Evolutionary conservation across 352 stramenopile species (phyloP), one percentile per base, ranked within the genome.

Genomic region (Pythium myriotylum): DNA sequence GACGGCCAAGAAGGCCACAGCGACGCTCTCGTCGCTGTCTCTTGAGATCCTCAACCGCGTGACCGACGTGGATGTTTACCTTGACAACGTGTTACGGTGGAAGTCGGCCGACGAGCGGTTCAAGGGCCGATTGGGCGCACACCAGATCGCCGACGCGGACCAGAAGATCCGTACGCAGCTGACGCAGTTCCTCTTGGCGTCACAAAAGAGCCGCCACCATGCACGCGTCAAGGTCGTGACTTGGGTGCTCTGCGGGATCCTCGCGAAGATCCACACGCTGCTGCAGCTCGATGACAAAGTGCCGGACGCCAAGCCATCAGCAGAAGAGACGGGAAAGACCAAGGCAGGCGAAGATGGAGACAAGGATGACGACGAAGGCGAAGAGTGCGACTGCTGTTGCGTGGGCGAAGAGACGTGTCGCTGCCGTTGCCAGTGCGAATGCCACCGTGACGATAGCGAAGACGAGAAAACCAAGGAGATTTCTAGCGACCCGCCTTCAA

Each of bases 141-240:
- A 90, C 42, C 72, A 80, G 19, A 93, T 94, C 40, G 83, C 81
- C 0, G 80, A 92, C 37, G 89, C 74, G 0, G 83, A 94, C 53
- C 67, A 78, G 19, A 92, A 91, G 51, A 84, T 92, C 27, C 83
- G 84, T 12, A 92, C 84, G 46, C 84, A 93, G 59, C 62, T 92
- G 54, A 90, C 84, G 40, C 74, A 70, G n/a, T 94, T 92, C 61
- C 59, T 94, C 19, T 35, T 84, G 35, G 74, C 69, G 23, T 85
- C 85, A 3, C 81, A 91, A 33, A 91, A 88, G 54, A 91, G 82
- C 62, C 85, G 76, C 41, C 77, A 95, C 49, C 79, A 92, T 40
- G 92, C 86, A 26, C 79, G 86, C 9, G 76, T 93, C 22, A 94
- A 92, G 43, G 84, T 94, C 1, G 79, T 95, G 22, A 92, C 86